phyloP scores from a whole-genome alignment of 1,284 basidiomycete genomes.

The Moesziomyces globuligerus region DNA sequence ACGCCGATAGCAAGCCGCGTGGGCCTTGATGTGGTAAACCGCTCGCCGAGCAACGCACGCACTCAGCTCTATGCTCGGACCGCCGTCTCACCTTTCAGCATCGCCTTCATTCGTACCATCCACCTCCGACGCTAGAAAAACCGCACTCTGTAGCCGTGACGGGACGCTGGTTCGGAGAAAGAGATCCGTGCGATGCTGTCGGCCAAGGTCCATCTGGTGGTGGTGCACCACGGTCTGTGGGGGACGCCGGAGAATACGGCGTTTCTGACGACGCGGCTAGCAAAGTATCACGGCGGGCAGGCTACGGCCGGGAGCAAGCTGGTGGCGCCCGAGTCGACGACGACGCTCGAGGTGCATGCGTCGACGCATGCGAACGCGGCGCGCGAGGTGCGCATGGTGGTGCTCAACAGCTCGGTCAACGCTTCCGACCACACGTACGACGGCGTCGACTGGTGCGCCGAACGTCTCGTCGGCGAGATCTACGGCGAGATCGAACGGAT shows the following conservation, averaged over 20 bases:
- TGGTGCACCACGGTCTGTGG: constrained; percentile 86
- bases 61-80: too few relatives aligned
- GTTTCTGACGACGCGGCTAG: constrained; percentile 70
- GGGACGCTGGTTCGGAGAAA: too few relatives aligned
- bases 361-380: constrained; percentile 17
- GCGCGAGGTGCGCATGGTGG: constrained; percentile 67
- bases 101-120: too few relatives aligned
- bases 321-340: constrained; percentile 14
- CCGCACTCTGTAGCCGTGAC: too few relatives aligned
- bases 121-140: too few relatives aligned
- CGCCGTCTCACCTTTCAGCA: too few relatives aligned
- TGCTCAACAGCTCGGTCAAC: constrained; percentile 73
- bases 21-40: too few relatives aligned
- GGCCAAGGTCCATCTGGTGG: constrained; percentile 73
- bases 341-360: constrained; percentile 14
- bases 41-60: too few relatives aligned
- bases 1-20: too few relatives aligned
- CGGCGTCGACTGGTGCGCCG: constrained; percentile 79
- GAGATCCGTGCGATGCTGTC: too few relatives aligned
- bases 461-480: constrained; percentile 76
- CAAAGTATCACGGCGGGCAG: constrained; percentile 56
- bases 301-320: constrained; percentile 19
- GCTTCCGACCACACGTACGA: constrained; percentile 76
- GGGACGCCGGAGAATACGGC: constrained; percentile 75
- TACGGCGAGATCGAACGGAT: constrained; percentile 44